Evolutionary conservation across 495 filamentous ascomycete species (phyloP).

Genomic region (Diplogelasinospora grovesii): DNA sequence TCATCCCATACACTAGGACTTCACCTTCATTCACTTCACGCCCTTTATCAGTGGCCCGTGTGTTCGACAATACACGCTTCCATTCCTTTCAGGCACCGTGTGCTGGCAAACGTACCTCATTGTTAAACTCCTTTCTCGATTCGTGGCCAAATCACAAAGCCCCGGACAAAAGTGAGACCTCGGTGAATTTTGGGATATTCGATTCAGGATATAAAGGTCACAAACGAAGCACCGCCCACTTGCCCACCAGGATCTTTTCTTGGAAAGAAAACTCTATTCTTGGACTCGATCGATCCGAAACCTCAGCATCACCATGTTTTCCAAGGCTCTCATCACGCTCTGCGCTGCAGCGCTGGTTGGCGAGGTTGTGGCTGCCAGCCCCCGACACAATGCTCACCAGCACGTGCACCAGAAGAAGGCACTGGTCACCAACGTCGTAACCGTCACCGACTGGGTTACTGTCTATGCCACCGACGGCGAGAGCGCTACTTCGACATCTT

Average conservation of each 20-base stretch:
- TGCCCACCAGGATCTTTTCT: not conserved
- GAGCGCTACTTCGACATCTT: constrained; percentile 3
- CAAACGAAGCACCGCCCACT: not conserved
- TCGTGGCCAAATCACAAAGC: constrained; percentile 3
- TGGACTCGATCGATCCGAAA: not conserved
- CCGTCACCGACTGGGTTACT: constrained; percentile 29
- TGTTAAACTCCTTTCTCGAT: constrained; percentile 11
- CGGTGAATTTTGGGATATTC: too few species aligned
- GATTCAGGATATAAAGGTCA: not conserved
- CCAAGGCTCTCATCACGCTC: constrained; percentile 22
- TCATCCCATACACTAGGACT: constrained; percentile 1
- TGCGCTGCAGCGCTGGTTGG: constrained; percentile 21
- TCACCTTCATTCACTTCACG: too few species aligned
- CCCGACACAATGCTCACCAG: constrained; percentile 17
- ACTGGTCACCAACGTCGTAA: constrained; percentile 23
- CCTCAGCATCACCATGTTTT: constrained; percentile 16
- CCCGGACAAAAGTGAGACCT: too few species aligned
- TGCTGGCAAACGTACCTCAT: constrained; percentile 17
- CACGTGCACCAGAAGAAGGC: constrained; percentile 23
- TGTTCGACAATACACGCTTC: constrained; percentile 12
- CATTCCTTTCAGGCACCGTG: constrained; percentile 25
- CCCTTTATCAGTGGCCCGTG: too few species aligned
- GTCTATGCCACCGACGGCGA: constrained; percentile 18
- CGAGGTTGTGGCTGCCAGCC: constrained; percentile 17
- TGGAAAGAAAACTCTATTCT: too few species aligned